Percentiles rank a stretch among this genome's conserved stretches.
Conservation (phyloP, 768 basidiomycete species). For the Rhodotorula diobovata region DNA sequence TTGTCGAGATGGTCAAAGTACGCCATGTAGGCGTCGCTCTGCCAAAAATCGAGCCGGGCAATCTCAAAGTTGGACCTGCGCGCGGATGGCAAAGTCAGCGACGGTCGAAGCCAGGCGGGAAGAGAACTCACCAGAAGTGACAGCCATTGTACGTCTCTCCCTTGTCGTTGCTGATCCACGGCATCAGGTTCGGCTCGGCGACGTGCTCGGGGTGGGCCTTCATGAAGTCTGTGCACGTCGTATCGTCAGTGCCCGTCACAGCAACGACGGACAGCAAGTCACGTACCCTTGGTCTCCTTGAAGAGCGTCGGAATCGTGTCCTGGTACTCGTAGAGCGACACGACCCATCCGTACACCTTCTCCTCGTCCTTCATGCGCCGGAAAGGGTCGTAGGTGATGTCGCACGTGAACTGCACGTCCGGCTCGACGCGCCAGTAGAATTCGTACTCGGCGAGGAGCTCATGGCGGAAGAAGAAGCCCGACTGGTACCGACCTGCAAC, state of each 20-base stretch:
- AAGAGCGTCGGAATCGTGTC: constrained; percentile 78
- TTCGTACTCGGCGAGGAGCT: constrained; percentile 63
- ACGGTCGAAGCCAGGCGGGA: neutral
- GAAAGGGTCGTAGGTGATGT: constrained; percentile 63
- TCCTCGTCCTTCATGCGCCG: constrained; percentile 70
- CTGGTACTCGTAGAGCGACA: constrained; percentile 67
- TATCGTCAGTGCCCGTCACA: neutral
- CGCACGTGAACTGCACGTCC: constrained; percentile 55
- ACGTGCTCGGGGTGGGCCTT: constrained; percentile 60
- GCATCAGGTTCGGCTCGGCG: constrained; percentile 63
- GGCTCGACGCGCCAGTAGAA: constrained; percentile 95
- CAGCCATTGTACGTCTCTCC: constrained; percentile 53
- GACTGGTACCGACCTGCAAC: constrained; percentile 58
- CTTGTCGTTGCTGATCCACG: constrained; percentile 68
- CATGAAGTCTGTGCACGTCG: constrained; percentile 64
- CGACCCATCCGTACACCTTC: constrained; percentile 68
- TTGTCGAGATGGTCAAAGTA: constrained; percentile 78
- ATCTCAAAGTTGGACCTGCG: constrained; percentile 94
- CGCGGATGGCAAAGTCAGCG: constrained; percentile 50
- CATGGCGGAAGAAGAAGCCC: constrained; percentile 78
- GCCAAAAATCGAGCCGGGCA: constrained; percentile 75
- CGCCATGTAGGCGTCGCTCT: constrained; percentile 70
- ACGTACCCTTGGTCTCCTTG: constrained; percentile 63
- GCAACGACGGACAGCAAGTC: neutral
- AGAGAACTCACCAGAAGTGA: constrained; percentile 18